A percentile compares a stretch with the other conserved stretches of the same genome.
Conservation (phyloP, 2,329 filamentous ascomycete species). For the Verticillium dahliae region DNA sequence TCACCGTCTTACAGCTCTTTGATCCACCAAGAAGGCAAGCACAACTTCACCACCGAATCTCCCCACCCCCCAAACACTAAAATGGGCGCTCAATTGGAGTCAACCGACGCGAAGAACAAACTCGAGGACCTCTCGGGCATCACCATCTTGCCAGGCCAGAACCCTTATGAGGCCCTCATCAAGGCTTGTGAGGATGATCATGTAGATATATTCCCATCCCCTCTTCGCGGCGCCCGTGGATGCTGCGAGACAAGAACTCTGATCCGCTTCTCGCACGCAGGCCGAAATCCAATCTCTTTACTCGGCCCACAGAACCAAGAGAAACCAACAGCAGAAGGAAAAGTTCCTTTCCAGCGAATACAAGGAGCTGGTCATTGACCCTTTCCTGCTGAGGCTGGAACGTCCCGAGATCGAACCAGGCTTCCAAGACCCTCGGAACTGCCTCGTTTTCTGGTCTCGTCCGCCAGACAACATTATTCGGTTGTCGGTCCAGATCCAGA, state of each 20-base stretch:
- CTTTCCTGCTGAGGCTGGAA: constrained; percentile 64
- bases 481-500: constrained; percentile 64
- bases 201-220: constrained; percentile 38
- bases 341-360: constrained; percentile 68
- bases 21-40: background rate
- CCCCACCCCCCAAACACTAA: background rate
- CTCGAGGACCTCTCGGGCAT: constrained; percentile 49
- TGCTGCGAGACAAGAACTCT: background rate
- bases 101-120: constrained; percentile 39
- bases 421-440: constrained; percentile 71
- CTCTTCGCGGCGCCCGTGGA: background rate
- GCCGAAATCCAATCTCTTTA: constrained; percentile 66
- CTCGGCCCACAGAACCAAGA: constrained; percentile 62
- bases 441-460: constrained; percentile 82
- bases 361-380: constrained; percentile 66
- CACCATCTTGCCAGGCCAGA: constrained; percentile 46
- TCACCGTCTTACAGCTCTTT: background rate
- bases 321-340: constrained; percentile 69
- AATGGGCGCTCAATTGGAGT: constrained; percentile 29
- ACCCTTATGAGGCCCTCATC: constrained; percentile 73
- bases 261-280: constrained; percentile 30
- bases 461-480: constrained; percentile 66
- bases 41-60: background rate
- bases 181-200: constrained; percentile 57
- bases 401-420: constrained; percentile 57